Evolutionary conservation across 768 basidiomycete genomes (phyloP).

Genomic region (Lanmaoa pseudosensibilis): DNA sequence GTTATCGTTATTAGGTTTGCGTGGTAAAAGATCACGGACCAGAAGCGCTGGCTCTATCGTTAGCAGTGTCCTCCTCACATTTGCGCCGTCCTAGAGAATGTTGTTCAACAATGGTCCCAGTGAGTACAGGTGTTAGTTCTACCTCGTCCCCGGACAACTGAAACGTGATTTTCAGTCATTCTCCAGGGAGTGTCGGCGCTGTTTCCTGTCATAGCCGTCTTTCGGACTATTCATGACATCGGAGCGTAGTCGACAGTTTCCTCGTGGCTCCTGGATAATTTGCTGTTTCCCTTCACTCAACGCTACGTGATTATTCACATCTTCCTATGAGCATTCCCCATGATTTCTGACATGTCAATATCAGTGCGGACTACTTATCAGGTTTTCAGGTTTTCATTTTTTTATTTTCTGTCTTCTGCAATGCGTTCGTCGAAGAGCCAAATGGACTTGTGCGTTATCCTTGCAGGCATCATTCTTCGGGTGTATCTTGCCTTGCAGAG

Average conservation of each 20-base stretch:
- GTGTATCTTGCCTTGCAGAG: constrained; percentile 21
- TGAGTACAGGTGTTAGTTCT: constrained; percentile 15
- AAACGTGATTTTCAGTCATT: constrained; percentile 32
- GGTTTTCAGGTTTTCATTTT: constrained; percentile 39
- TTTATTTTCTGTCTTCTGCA: neutral
- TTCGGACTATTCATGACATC: constrained; percentile 24
- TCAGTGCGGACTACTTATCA: constrained; percentile 20
- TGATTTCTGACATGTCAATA: neutral
- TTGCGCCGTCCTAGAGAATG: constrained; percentile 50
- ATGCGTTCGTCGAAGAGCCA: neutral
- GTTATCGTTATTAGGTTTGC: constrained; percentile 13
- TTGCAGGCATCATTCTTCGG: constrained; percentile 35
- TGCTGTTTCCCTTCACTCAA: constrained; percentile 23
- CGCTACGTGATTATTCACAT: constrained; percentile 16
- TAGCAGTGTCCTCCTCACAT: constrained; percentile 45
- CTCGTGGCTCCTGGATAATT: constrained; percentile 23
- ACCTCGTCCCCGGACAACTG: neutral
- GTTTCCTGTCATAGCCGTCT: constrained; percentile 44
- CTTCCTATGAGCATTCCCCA: too few species aligned
- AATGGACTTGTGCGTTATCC: neutral
- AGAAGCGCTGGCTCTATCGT: neutral
- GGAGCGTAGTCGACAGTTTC: constrained; percentile 20
- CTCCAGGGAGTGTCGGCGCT: constrained; percentile 48
- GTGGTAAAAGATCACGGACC: neutral
- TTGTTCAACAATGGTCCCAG: constrained; percentile 59